These are phyloP conservation scores for Mucor lusitanicus DNA, from an alignment of 371 early-diverging fungal genomes.

Conservation along the genomic window DNA sequence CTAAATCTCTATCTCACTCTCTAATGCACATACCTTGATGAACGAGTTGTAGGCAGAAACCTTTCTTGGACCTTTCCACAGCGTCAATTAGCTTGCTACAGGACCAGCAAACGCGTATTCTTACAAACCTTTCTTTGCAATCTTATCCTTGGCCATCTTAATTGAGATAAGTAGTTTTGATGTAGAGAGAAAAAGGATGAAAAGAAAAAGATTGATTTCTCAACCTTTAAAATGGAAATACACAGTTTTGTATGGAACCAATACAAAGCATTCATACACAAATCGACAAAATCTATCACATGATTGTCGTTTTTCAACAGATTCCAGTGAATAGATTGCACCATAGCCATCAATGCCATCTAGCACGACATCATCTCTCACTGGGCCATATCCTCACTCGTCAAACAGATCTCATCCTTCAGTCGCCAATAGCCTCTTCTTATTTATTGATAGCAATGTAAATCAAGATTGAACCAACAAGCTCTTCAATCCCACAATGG, in stretches of 20 bases:
- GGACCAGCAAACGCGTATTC: background rate
- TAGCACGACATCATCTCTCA: background rate
- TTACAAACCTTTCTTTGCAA: conserved; percentile 5
- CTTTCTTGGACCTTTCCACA: conserved; percentile 28
- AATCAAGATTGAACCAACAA: conserved; percentile 20
- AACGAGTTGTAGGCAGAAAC: conserved; percentile 56
- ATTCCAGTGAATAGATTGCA: background rate
- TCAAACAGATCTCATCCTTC: background rate
- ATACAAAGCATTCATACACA: background rate
- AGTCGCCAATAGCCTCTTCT: too few relatives aligned
- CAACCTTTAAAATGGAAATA: background rate
- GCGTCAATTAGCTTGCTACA: background rate
- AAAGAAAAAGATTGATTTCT: conserved; percentile 8
- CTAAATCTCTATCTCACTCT: background rate
- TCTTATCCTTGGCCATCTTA: conserved; percentile 12
- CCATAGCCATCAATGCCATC: background rate
- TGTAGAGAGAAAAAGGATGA: conserved; percentile 2
- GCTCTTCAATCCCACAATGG: conserved; percentile 25
- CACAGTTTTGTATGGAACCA: background rate
- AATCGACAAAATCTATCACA: background rate
- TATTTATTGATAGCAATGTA: background rate
- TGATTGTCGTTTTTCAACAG: background rate
- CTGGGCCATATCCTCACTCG: background rate
- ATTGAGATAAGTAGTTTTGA: background rate
- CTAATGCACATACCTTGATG: conserved; percentile 36